Base-by-base conservation (phyloP, 352 stramenopile genomes). In the Discostella stelligera region DNA sequence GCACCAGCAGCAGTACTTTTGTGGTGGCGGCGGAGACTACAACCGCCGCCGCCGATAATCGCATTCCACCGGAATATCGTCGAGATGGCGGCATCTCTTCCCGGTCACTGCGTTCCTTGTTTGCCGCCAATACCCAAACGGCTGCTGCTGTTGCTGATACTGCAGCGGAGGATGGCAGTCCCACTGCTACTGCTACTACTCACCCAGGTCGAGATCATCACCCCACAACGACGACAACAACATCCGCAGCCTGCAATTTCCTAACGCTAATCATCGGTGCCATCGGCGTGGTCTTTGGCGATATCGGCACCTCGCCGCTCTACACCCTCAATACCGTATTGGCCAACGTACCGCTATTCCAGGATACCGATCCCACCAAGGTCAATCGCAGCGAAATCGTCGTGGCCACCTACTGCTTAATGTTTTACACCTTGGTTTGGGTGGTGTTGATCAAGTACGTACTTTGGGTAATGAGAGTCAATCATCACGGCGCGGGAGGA, bases 341-440 rank as follows among this genome's bases (percentile, higher is more conserved):
- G 8, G 6, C 14, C 8, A 60, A 60, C 53, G 44, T 60, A 6
- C 53, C 53, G 23, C 21, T 60, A 27, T 60, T 60, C 53, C 4
- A 60, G 11, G 23, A 23, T 10, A 25, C 16, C 21, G 53, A 60
- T 41, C 53, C 14, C 53, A n/a, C 30, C 11, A 14, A 16, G 5
- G 53, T 60, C 7, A 60, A 60, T 41, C 53, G 53, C n/a, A 37
- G n/a, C 23, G 53, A 60, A 25, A 60, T 60, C 18, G 37, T 60
- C 20, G 53, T 60, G 53, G 53, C 53, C 13, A n/a, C 20, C 11
- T 60, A 60, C 10, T 60, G 53, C 18, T 32, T 60, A 27, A 60
- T 60, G 16, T 60, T 60, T 8, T 60, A 60, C 10, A 60, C 21
- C 2, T 60, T 60, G 53, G 20, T 60, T 60, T 60, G 53, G 53